phyloP scores from a whole-genome alignment of 352 stramenopile species.

The Phytophthora lateralis region DNA sequence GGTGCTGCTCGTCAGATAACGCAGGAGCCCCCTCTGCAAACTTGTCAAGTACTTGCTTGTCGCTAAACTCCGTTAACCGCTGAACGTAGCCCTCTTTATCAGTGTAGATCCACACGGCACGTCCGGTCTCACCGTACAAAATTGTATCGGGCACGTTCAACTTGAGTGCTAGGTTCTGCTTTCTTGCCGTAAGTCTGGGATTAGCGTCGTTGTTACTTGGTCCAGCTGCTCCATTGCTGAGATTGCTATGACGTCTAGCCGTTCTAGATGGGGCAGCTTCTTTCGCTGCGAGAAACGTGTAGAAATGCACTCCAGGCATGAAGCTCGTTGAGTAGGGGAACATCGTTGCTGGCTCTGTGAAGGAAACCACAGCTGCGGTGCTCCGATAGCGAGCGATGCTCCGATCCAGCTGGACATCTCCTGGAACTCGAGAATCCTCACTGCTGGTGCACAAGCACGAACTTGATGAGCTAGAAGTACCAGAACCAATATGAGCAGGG shows the following conservation, averaged over 20 bases:
- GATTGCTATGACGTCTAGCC: not conserved
- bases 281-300: conserved; percentile 73
- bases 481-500: not conserved
- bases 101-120: conserved; percentile 73
- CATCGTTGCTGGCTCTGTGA: conserved; percentile 44
- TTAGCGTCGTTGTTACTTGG: conserved; percentile 11
- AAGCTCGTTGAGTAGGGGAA: conserved; percentile 72
- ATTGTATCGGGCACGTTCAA: conserved; percentile 84
- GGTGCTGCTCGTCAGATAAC: conserved; percentile 41
- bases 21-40: conserved; percentile 39
- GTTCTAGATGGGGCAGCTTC: conserved; percentile 25
- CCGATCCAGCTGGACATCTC: conserved; percentile 14
- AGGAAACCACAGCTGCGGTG: conserved; percentile 66
- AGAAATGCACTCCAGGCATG: conserved; percentile 83
- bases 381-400: conserved; percentile 54
- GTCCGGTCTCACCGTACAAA: conserved; percentile 77
- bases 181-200: conserved; percentile 13
- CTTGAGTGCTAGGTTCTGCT: conserved; percentile 35
- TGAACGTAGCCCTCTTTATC: conserved; percentile 75
- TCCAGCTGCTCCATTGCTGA: not conserved
- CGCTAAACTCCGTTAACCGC: conserved; percentile 62
- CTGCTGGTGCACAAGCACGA: conserved; percentile 11
- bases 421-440: conserved; percentile 14
- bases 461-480: not conserved
- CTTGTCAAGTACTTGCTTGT: conserved; percentile 78